Percentiles rank a stretch among this genome's conserved stretches.
These are phyloP conservation scores for Aspergillus sp. DNA, from an alignment of 2,329 filamentous ascomycete species.

Conservation along the genomic window DNA sequence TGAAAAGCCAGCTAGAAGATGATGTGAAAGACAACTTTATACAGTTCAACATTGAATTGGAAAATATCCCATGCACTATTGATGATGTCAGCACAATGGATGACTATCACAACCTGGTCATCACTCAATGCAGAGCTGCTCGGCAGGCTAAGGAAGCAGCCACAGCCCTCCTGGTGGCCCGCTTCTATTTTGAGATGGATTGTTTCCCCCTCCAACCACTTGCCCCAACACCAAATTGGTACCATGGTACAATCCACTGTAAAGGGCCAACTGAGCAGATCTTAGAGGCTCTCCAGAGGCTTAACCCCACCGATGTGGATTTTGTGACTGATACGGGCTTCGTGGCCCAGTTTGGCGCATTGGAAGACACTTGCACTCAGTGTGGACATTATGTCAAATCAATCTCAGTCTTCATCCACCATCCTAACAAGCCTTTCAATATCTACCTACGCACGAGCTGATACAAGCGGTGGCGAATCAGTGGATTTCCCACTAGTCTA, in stretches of 20 bases:
- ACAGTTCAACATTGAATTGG: slow-evolving; percentile 8
- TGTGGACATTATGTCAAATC: slow-evolving; percentile 5
- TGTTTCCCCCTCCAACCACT: slow-evolving; percentile 3
- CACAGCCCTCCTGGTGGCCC: slow-evolving; percentile 9
- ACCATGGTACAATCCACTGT: slow-evolving; percentile 7
- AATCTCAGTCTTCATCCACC: slow-evolving; percentile 2
- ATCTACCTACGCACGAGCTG: slow-evolving; percentile 4
- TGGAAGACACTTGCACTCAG: slow-evolving; percentile 2
- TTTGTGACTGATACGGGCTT: slow-evolving; percentile 8
- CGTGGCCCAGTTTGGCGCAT: slow-evolving; percentile 1
- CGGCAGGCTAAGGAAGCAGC: slow-evolving; percentile 11
- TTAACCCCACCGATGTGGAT: slow-evolving; percentile 10
- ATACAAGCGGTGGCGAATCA: slow-evolving; percentile 7
- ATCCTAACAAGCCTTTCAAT: slow-evolving; percentile 3
- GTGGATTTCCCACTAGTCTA: slow-evolving; percentile 5
- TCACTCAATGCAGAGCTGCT: slow-evolving; percentile 7
- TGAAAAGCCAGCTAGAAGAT: slow-evolving; percentile 4
- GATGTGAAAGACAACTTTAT: slow-evolving; percentile 5
- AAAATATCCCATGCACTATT: slow-evolving; percentile 6
- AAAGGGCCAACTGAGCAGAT: slow-evolving; percentile 9
- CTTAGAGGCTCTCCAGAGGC: slow-evolving; percentile 6
- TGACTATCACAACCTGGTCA: slow-evolving; percentile 12
- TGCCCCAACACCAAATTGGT: no score
- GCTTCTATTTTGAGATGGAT: slow-evolving; percentile 10
- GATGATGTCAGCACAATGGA: slow-evolving; percentile 12